Percentiles rank a stretch among this genome's conserved stretches.
These are phyloP conservation scores for Pythium aristosporum DNA, from an alignment of 352 stramenopile species.

Conservation along the genomic window DNA sequence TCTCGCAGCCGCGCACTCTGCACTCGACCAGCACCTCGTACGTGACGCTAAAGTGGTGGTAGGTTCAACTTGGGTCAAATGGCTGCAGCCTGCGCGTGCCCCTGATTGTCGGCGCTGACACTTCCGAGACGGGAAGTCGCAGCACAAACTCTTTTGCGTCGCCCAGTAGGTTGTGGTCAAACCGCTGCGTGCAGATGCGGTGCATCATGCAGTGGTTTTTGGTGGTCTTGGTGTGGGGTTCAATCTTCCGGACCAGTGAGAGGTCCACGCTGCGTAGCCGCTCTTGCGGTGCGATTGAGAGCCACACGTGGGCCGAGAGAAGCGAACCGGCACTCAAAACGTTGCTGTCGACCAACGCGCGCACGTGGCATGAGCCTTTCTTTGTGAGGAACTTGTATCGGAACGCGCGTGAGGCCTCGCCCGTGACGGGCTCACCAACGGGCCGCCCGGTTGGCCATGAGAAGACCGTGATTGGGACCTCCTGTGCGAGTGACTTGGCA, in stretches of 20 bases:
- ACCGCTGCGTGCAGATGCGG: background rate
- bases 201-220: background rate
- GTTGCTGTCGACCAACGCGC: background rate
- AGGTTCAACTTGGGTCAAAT: background rate
- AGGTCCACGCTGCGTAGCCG: background rate
- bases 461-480: background rate
- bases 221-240: background rate
- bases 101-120: background rate
- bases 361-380: background rate
- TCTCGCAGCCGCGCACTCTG: background rate
- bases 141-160: background rate
- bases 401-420: background rate
- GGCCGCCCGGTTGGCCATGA: background rate
- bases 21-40: constrained; percentile 2
- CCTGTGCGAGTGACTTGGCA: background rate
- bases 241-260: background rate
- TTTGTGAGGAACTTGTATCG: background rate
- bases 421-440: background rate
- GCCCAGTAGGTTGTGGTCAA: background rate
- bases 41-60: background rate
- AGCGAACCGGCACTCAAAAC: no score
- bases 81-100: background rate
- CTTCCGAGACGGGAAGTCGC: background rate
- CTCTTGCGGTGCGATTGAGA: background rate
- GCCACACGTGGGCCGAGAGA: background rate